Conservation (phyloP, 352 stramenopile genomes). For the Phytophthora ramorum region DNA sequence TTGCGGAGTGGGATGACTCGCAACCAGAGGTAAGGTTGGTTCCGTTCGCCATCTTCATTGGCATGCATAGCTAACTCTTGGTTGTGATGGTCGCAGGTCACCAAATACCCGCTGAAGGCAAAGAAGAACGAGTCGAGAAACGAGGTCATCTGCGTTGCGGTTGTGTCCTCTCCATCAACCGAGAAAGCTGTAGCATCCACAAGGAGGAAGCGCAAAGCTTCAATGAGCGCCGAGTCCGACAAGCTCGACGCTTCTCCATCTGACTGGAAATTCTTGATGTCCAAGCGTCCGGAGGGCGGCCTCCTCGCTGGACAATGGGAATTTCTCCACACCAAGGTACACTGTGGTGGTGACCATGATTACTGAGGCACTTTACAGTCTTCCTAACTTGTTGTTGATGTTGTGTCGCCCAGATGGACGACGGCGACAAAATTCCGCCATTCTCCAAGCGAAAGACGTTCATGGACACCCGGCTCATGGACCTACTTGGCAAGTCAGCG, state of each 20-base stretch:
- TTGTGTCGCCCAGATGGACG: slow-evolving; percentile 51
- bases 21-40: slow-evolving; percentile 30
- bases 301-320: slow-evolving; percentile 90
- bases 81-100: slow-evolving; percentile 48
- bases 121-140: slow-evolving; percentile 84
- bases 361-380: not conserved
- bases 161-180: slow-evolving; percentile 52
- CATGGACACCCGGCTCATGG: slow-evolving; percentile 49
- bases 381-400: slow-evolving; percentile 1
- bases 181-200: not conserved
- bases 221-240: slow-evolving; percentile 22
- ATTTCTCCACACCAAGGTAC: slow-evolving; percentile 83
- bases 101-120: slow-evolving; percentile 82
- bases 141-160: slow-evolving; percentile 76
- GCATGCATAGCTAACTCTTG: slow-evolving; percentile 1
- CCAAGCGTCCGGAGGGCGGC: slow-evolving; percentile 69
- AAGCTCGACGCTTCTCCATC: slow-evolving; percentile 23
- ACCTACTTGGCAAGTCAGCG: slow-evolving; percentile 40
- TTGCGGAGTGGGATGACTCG: slow-evolving; percentile 58
- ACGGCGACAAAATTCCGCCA: slow-evolving; percentile 69
- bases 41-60: slow-evolving; percentile 1
- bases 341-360: not conserved
- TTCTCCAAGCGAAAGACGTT: slow-evolving; percentile 69
- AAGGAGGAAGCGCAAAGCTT: slow-evolving; percentile 28
- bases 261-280: slow-evolving; percentile 83